Evolutionary conservation across 257 asterid genomes (phyloP).

Genomic region (Solanum chiquidenum): DNA sequence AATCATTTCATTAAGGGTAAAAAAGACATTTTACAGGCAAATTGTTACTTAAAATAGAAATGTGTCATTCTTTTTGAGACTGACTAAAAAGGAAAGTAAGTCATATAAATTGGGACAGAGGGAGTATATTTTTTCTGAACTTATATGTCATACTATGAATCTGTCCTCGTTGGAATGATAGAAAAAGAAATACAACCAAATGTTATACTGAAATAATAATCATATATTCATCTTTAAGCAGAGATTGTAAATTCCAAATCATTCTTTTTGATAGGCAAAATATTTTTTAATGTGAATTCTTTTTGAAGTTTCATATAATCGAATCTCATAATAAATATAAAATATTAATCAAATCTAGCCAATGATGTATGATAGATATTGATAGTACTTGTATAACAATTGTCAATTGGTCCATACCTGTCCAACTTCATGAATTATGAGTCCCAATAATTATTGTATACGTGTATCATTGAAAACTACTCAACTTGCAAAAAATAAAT

Average conservation of each 20-base stretch:
- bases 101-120: too few species aligned
- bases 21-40: too few species aligned
- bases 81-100: too few species aligned
- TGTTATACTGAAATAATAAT: not conserved
- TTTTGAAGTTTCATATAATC: not conserved
- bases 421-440: not conserved
- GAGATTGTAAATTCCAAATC: not conserved
- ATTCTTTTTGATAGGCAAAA: not conserved
- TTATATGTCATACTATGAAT: not conserved
- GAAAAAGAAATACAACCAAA: not conserved
- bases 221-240: not conserved
- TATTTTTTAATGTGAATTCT: too few species aligned
- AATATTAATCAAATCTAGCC: not conserved
- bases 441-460: not conserved
- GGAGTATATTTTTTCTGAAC: too few species aligned
- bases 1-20: too few species aligned
- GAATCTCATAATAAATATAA: not conserved
- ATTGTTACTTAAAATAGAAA: too few species aligned
- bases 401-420: not conserved
- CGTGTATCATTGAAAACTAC: not conserved
- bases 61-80: too few species aligned
- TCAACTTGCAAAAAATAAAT: not conserved
- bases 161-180: not conserved
- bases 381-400: not conserved
- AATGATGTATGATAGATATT: not conserved